Percentiles rank a stretch among this genome's conserved stretches.
These are phyloP conservation scores for Eucalyptus brandiana DNA, from an alignment of 345 rosid genomes.

Conservation along the genomic window DNA sequence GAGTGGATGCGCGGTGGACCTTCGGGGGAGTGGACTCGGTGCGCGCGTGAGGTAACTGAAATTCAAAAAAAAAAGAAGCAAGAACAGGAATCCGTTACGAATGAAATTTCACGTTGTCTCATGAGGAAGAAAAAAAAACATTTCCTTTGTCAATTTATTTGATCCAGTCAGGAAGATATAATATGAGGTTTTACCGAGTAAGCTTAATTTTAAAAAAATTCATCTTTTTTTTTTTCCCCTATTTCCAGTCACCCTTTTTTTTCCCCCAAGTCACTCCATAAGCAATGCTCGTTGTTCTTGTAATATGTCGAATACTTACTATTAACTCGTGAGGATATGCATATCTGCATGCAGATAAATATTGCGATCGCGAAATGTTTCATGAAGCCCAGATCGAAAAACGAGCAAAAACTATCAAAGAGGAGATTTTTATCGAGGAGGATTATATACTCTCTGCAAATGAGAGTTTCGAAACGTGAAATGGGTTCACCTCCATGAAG, in stretches of 20 bases:
- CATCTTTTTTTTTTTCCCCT: rapidly evolving
- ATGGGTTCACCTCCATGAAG: not conserved
- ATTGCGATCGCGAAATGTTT: rapidly evolving
- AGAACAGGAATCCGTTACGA: not conserved
- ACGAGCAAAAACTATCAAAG: not conserved
- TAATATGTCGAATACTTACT: not conserved
- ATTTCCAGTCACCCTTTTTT: not conserved
- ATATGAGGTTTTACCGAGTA: not conserved
- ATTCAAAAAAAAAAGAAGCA: not conserved
- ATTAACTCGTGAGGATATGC: not conserved
- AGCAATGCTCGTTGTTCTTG: not conserved
- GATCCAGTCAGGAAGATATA: not conserved
- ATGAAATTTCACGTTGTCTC: not conserved
- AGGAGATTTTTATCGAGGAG: rapidly evolving
- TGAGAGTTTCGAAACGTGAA: rapidly evolving
- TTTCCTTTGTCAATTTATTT: not conserved
- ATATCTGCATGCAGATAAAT: too few species aligned
- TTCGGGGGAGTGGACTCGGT: not conserved
- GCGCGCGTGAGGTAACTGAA: not conserved
- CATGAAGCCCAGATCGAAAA: too few species aligned
- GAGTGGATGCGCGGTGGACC: not conserved
- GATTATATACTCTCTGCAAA: not conserved
- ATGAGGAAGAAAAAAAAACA: not conserved
- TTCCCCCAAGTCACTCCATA: not conserved
- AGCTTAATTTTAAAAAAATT: not conserved